Percentiles rank a stretch among this genome's conserved stretches.
Conservation (phyloP, 805 yeast genomes). For the Myxozyma lipomycoides region DNA sequence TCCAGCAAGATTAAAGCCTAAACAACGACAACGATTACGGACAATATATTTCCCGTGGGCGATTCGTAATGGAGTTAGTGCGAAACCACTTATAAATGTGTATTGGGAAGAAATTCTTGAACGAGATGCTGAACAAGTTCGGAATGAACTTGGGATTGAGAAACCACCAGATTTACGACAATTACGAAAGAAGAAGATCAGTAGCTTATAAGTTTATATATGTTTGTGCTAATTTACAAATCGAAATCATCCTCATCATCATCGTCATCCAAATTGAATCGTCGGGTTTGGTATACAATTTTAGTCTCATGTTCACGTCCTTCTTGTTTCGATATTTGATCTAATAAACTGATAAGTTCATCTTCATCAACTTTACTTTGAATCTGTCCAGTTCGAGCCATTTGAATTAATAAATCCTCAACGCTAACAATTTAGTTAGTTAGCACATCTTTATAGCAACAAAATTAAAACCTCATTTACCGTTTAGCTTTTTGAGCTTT, state of each 20-base stretch:
- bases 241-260: conserved; percentile 24
- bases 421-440: conserved; percentile 49
- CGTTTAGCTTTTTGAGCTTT: conserved; percentile 87
- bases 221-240: background rate
- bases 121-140: conserved; percentile 65
- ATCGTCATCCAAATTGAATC: conserved; percentile 13
- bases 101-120: conserved; percentile 87
- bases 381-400: conserved; percentile 74
- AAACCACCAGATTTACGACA: conserved; percentile 75
- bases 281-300: conserved; percentile 45
- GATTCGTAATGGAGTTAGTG: conserved; percentile 60
- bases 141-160: conserved; percentile 66
- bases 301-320: conserved; percentile 54
- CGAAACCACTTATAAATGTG: conserved; percentile 76
- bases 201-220: conserved; percentile 4
- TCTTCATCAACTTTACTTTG: conserved; percentile 69
- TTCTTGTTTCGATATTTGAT: conserved; percentile 71
- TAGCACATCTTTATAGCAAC: background rate
- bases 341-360: conserved; percentile 77
- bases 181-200: conserved; percentile 39
- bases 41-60: conserved; percentile 88
- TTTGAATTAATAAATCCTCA: conserved; percentile 67
- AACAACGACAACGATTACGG: conserved; percentile 60
- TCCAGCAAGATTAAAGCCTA: conserved; percentile 65
- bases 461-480: conserved; percentile 18